A percentile compares a stretch with the other conserved stretches of the same genome.
phyloP scores from a whole-genome alignment of 176 grass and related monocot genomes.

The Aegilops longissima region DNA sequence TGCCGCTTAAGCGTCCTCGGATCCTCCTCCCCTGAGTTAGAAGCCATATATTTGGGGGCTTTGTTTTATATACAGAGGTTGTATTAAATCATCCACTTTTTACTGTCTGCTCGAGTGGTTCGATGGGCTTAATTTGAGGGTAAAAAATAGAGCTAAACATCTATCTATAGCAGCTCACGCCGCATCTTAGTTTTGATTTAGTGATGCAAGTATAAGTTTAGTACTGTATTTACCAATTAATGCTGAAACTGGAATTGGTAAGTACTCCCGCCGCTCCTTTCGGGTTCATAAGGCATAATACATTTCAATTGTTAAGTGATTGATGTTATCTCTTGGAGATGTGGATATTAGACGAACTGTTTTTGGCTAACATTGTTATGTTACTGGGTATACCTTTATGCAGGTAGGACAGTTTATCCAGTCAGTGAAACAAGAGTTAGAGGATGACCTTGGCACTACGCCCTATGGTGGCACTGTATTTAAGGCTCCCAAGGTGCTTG shows the following conservation, averaged over 20 bases:
- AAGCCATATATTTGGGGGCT: not conserved
- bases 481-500: constrained; percentile 77
- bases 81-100: too few relatives aligned
- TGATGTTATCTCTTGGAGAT: not conserved
- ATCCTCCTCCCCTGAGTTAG: not conserved
- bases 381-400: constrained; percentile 14
- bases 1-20: not conserved
- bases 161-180: too few relatives aligned
- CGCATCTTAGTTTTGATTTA: too few relatives aligned
- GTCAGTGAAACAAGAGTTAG: constrained; percentile 46
- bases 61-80: too few relatives aligned
- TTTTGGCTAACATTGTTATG: not conserved
- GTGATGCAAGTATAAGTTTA: not conserved
- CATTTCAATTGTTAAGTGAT: not conserved
- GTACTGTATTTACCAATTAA: not conserved
- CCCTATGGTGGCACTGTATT: constrained; percentile 54
- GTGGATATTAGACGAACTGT: not conserved
- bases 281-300: too few relatives aligned
- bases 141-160: not conserved
- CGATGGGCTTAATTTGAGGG: not conserved
- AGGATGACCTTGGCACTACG: constrained; percentile 29
- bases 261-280: too few relatives aligned
- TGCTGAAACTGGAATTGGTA: too few relatives aligned
- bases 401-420: constrained; percentile 67
- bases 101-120: not conserved